Evolutionary conservation across 1,284 basidiomycete genomes (phyloP), one percentile per base, ranked within the genome.

Genomic region (Austroboletus niveus): DNA sequence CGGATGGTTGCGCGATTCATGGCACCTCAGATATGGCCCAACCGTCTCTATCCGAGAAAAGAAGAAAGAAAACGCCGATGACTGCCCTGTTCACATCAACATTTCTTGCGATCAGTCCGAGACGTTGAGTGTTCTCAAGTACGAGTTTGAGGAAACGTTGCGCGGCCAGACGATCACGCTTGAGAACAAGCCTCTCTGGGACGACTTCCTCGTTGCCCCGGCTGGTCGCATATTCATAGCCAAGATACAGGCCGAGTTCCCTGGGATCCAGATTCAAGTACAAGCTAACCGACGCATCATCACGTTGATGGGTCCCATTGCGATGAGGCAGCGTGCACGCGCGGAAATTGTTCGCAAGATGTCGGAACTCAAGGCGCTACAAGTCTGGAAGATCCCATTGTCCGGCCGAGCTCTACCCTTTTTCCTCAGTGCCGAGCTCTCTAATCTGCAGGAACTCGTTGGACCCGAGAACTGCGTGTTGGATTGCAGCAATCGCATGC

Each of bases 141-240:
- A 70, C 0, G 75, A 81, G 48, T 75, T 87, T 20, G 84, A 87
- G 58, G 72, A 72, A n/a, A 69, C 84, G 12, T 63, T 84, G 0
- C 75, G 72, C 1, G 86, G 87, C 0, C 82, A 88, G 56, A 69
- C 75, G 3, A 64, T 87, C 31, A 72, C 66, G 17, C 60, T 76
- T 20, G 72, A 79, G 39, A 77, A 75, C 14, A 76, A 75, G 41
- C 67, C 74, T 5, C 69, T 79, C 2, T 89, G 87, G 87, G 82
- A 88, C 54, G 69, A 72, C 2, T 87, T 79, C 63, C 83, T 89
- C 53, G 60, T 61, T 17, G 57, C 72, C 6, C 50, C 57, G 0
- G 62, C 63, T 4, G 85, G 87, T 0, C 44, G 47, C 0, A 35
- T 24, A 0, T 87, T 76, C 60, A 51, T 88, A 30, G 57, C 69